Conservation (phyloP, 179 eudicot species). For the Kewa caespitosa region DNA sequence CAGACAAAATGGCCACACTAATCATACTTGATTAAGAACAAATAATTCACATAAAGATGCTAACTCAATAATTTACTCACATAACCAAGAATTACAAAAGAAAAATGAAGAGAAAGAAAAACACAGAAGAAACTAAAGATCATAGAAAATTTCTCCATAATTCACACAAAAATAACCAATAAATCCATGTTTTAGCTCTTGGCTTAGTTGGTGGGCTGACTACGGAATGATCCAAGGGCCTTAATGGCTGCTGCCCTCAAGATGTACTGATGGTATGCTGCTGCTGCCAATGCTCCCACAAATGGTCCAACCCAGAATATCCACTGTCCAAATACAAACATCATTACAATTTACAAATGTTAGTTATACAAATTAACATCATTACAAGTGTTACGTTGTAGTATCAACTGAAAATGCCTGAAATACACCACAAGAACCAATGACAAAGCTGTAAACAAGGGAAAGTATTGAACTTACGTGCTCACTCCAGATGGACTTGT, state of each 20-base stretch:
- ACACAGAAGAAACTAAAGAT: no score
- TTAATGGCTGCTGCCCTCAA: constrained; percentile 82
- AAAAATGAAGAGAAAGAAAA: neutral
- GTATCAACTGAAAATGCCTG: constrained; percentile 20
- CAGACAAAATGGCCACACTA: constrained; percentile 6
- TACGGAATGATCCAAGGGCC: constrained; percentile 85
- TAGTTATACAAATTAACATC: neutral
- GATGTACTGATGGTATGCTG: constrained; percentile 79
- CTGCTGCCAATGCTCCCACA: constrained; percentile 77
- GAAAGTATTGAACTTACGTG: constrained; percentile 40
- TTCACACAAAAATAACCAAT: constrained; percentile 11
- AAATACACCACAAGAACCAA: constrained; percentile 2
- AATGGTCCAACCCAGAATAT: constrained; percentile 93
- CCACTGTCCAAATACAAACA: constrained; percentile 44
- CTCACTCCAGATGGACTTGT: constrained; percentile 61
- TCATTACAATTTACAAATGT: neutral
- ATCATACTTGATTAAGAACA: neutral
- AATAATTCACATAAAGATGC: constrained; percentile 15
- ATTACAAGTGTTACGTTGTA: no score
- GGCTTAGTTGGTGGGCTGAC: constrained; percentile 68
- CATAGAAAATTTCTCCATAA: neutral
- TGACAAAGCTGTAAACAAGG: neutral
- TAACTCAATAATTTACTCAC: constrained; percentile 28
- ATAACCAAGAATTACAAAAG: constrained; percentile 18
- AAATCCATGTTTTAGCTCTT: constrained; percentile 9